Percentiles rank a stretch among this genome's conserved stretches.
Evolutionary conservation across 257 asterid species (phyloP).

Genomic region (Ballota nigra): DNA sequence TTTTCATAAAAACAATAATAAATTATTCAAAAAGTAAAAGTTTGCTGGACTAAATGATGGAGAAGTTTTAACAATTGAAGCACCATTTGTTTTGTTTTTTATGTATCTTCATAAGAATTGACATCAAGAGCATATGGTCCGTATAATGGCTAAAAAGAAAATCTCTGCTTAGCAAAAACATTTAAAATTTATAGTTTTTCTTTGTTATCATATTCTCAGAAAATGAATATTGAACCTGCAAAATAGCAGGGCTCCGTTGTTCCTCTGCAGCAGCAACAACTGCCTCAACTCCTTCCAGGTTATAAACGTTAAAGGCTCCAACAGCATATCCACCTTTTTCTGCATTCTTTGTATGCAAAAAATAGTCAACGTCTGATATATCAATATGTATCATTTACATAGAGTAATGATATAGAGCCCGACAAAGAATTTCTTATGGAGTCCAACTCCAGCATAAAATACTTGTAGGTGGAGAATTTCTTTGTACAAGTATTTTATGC

Average conservation of each 20-base stretch:
- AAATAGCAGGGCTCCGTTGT: slow-evolving; percentile 84
- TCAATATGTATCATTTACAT: too few species aligned
- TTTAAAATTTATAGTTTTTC: background rate
- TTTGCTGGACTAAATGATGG: background rate
- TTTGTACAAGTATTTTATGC: too few species aligned
- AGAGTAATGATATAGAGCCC: too few species aligned
- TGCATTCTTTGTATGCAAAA: slow-evolving; percentile 57
- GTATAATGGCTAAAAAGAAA: background rate
- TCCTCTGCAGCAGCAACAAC: slow-evolving; percentile 97
- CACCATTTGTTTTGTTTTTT: background rate
- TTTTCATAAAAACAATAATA: slow-evolving; percentile 1
- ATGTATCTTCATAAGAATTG: background rate
- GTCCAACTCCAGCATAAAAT: background rate
- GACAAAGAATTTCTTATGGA: too few species aligned
- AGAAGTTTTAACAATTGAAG: background rate
- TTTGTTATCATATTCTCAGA: background rate
- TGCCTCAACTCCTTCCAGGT: slow-evolving; percentile 92
- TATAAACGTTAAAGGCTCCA: slow-evolving; percentile 92
- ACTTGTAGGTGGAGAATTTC: too few species aligned
- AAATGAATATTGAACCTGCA: slow-evolving; percentile 51
- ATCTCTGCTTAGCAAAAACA: background rate
- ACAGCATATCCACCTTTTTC: slow-evolving; percentile 87
- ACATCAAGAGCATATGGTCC: background rate
- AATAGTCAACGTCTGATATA: slow-evolving; percentile 22
- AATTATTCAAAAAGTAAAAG: background rate